These are phyloP conservation scores for Corylus americana DNA, from an alignment of 306 rosid species.

Conservation along the genomic window DNA sequence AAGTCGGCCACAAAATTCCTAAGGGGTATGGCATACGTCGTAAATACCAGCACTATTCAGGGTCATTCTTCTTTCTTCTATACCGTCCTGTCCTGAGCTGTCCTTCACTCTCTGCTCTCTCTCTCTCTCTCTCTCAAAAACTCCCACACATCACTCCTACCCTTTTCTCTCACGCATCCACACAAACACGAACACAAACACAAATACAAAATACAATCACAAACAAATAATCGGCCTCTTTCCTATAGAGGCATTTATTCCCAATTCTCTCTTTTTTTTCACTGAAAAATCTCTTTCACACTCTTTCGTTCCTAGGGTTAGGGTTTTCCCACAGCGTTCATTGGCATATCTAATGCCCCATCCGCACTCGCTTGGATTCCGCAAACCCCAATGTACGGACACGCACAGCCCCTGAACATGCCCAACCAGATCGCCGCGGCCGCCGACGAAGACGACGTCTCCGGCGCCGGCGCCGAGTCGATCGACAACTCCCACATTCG, in stretches of 20 bases:
- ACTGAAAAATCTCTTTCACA: background rate
- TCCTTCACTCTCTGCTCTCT: background rate
- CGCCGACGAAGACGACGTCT: slow-evolving; percentile 45
- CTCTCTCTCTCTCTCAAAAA: background rate
- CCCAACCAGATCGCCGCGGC: slow-evolving; percentile 53
- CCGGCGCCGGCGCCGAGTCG: slow-evolving; percentile 35
- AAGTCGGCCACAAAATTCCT: background rate
- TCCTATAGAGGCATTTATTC: background rate
- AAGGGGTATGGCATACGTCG: slow-evolving; percentile 23
- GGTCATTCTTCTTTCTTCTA: slow-evolving; percentile 11
- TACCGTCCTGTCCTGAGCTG: slow-evolving; percentile 9
- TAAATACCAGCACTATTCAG: slow-evolving; percentile 21
- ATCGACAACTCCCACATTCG: slow-evolving; percentile 57
- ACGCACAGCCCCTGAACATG: slow-evolving; percentile 50
- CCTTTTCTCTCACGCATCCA: background rate
- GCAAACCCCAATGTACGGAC: slow-evolving; percentile 60
- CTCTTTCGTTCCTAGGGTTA: slow-evolving; percentile 20
- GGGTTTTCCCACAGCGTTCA: slow-evolving; percentile 30
- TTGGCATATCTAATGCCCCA: slow-evolving; percentile 45
- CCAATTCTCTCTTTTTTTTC: background rate
- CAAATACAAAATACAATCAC: too few species aligned
- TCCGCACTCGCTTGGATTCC: slow-evolving; percentile 34
- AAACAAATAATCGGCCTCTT: background rate
- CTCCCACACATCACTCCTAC: slow-evolving; percentile 1
- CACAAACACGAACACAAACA: background rate